A percentile compares a stretch with the other conserved stretches of the same genome.
Evolutionary conservation across 2,329 filamentous ascomycete species (phyloP).

Genomic region (Fusarium sambucinum): DNA sequence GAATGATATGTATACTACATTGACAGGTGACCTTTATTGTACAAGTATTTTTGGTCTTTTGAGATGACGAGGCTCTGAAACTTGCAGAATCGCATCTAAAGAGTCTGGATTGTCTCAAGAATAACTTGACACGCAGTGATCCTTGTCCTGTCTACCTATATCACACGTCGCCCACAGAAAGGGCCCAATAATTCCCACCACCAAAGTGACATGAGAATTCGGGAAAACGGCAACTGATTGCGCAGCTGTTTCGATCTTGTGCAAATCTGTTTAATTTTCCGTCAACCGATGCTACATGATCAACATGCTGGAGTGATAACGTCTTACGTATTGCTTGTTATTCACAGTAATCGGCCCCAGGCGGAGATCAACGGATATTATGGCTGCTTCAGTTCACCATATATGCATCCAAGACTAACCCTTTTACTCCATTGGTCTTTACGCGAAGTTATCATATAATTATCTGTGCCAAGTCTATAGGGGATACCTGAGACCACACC

Average conservation of each 20-base stretch:
- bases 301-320: not conserved
- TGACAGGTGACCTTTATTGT: not conserved
- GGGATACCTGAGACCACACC: conserved; percentile 5
- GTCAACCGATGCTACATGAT: conserved; percentile 5
- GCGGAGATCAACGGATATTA: conserved; percentile 7
- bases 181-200: conserved; percentile 8
- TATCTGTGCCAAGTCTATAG: not conserved
- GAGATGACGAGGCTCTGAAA: conserved; percentile 29
- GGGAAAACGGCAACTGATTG: conserved; percentile 22
- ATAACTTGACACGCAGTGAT: conserved; percentile 17
- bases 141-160: conserved; percentile 16
- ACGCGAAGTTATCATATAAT: not conserved
- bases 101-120: conserved; percentile 39
- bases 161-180: conserved; percentile 8
- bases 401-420: not conserved
- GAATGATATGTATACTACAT: too few relatives aligned
- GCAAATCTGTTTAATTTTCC: conserved; percentile 7
- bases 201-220: conserved; percentile 22
- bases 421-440: not conserved
- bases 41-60: conserved; percentile 22
- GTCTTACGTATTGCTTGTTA: not conserved
- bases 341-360: not conserved
- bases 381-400: not conserved
- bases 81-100: conserved; percentile 17
- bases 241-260: conserved; percentile 2